phyloP scores from a whole-genome alignment of 208 protist species.

The Crithidia expoeki region DNA sequence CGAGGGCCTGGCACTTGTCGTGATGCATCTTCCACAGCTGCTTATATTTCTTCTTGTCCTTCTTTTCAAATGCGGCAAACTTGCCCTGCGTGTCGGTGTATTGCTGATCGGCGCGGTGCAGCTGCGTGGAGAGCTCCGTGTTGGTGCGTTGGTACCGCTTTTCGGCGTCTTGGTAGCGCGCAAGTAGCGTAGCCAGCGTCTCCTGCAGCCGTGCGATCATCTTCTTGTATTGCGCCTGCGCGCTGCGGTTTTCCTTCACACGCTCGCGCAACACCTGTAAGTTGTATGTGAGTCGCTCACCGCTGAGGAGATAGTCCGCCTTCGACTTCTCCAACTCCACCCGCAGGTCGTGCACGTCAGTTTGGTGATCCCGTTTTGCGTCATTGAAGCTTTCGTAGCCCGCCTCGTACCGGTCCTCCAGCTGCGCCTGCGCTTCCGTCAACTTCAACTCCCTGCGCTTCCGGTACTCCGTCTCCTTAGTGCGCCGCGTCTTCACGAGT shows the following conservation, averaged over 20 bases:
- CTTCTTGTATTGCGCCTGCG: slow-evolving; percentile 93
- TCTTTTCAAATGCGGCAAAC: slow-evolving; percentile 93
- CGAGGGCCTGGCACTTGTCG: slow-evolving; percentile 86
- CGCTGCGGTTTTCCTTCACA: slow-evolving; percentile 94
- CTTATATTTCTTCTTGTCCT: slow-evolving; percentile 93
- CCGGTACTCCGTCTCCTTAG: slow-evolving; percentile 90
- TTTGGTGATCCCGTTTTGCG: slow-evolving; percentile 72
- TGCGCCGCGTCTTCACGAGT: slow-evolving; percentile 89
- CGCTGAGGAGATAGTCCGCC: slow-evolving; percentile 95
- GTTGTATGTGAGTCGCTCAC: slow-evolving; percentile 97
- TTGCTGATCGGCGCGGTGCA: slow-evolving; percentile 92
- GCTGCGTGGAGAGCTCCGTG: slow-evolving; percentile 94
- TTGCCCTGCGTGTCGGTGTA: slow-evolving; percentile 97
- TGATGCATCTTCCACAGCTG: slow-evolving; percentile 97
- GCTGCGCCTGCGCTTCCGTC: slow-evolving; percentile 75
- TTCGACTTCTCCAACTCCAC: slow-evolving; percentile 95
- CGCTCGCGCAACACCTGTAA: slow-evolving; percentile 94
- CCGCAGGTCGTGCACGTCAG: slow-evolving; percentile 91
- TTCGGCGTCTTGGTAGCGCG: slow-evolving; percentile 92
- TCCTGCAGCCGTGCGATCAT: slow-evolving; percentile 91
- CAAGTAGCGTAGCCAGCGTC: slow-evolving; percentile 85
- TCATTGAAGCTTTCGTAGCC: slow-evolving; percentile 87
- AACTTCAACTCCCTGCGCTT: slow-evolving; percentile 81
- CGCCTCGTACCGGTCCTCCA: slow-evolving; percentile 81
- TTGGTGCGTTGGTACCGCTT: slow-evolving; percentile 92